Base-by-base conservation (phyloP, 2,329 filamentous ascomycete genomes). In the Amauroascus verrucosus region DNA sequence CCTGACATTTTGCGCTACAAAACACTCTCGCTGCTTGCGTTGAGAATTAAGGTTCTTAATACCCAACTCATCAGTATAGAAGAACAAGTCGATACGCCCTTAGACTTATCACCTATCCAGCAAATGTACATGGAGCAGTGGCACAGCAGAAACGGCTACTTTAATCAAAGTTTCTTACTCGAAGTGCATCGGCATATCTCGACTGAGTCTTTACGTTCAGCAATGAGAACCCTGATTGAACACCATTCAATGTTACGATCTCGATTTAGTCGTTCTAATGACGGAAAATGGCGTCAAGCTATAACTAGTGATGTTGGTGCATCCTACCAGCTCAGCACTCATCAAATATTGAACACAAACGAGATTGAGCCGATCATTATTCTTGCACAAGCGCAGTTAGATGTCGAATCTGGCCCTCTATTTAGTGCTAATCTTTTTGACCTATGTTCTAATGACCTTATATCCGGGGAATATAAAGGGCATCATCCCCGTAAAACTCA, bases 321-420 rank as follows among this genome's bases (percentile, higher is more conserved):
- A 53, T 58, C 6, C 64, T 66, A 55, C 51, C 62, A 49, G 32
- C 14, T 16, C 26, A 6, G 35, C 18, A 13, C 4, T 16, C 20
- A 30, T 14, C 26, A 51, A 5, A 24, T 40, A 6, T 14, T 30
- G 8, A n/a, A 28, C 13, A 26, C 26, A 30, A 30, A 30, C 26
- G 26, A 30, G 26, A 30, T 30, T 9, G 26, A 30, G 26, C 26
- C 26, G 26, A 9, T 5, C 54, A 58, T 44, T 59, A 64, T n/a
- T 56, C 60, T 3, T 58, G 65, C 8, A 64, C 63, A 68, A 54
- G 54, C 51, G 6, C 62, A 59, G 50, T 58, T 70, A 22, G 61
- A 69, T 45, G 65, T 67, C 24, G 47, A 66, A 3, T 58, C 64
- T 66, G 52, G 52, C n/a, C 52, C 46, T 8, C 16, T 54, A 2